phyloP scores from a whole-genome alignment of 140 eudicot genomes.

The Erigeron philadelphicus region DNA sequence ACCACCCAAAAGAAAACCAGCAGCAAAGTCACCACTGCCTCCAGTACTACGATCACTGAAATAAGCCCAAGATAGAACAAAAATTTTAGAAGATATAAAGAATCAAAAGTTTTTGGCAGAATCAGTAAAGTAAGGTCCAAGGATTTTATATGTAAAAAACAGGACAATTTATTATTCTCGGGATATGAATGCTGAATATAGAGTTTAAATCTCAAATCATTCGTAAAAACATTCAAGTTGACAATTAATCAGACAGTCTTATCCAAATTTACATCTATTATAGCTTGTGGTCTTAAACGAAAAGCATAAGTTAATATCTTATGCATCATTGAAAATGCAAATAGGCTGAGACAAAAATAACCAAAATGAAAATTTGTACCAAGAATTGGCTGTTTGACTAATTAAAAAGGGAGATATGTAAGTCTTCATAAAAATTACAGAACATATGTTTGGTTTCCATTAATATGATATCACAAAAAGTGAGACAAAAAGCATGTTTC shows the following conservation, averaged over 20 bases:
- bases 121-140: not conserved
- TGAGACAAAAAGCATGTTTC: constrained; percentile 10
- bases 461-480: constrained; percentile 6
- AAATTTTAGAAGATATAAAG: constrained; percentile 6
- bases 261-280: not conserved
- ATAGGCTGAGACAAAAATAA: not conserved
- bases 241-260: not conserved
- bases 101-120: not conserved
- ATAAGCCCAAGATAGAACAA: constrained; percentile 4
- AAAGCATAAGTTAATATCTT: constrained; percentile 9
- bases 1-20: constrained; percentile 84
- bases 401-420: not conserved
- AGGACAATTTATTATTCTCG: no score
- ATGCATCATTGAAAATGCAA: constrained; percentile 11
- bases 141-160: not conserved
- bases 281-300: not conserved
- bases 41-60: constrained; percentile 66
- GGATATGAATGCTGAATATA: not conserved
- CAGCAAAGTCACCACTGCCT: constrained; percentile 68
- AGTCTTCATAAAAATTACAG: not conserved
- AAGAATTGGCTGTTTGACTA: not conserved
- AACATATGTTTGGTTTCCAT: not conserved
- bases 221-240: not conserved
- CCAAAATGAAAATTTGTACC: not conserved
- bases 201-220: not conserved